phyloP scores from a whole-genome alignment of 2,329 filamentous ascomycete genomes.

The Arachnomyces sp. region DNA sequence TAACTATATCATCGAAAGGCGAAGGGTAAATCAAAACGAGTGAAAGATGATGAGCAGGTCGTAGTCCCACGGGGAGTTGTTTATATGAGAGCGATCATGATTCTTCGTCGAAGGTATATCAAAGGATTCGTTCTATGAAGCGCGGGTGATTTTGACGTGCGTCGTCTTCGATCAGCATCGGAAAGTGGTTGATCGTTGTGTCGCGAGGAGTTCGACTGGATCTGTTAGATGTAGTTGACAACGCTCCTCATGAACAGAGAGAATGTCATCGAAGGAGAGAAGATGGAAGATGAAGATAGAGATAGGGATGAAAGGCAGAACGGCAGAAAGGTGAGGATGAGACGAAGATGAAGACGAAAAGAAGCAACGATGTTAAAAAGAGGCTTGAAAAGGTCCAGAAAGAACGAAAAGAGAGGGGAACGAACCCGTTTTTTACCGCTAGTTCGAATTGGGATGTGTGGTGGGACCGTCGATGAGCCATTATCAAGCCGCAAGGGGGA shows the following conservation, averaged over 20 bases:
- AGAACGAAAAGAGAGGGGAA: background rate
- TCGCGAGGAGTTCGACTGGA: conserved; percentile 10
- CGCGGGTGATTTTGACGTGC: too few species aligned
- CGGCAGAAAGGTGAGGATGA: conserved; percentile 4
- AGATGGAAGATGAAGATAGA: conserved; percentile 15
- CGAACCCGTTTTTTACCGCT: too few species aligned
- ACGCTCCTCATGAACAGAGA: conserved; percentile 11
- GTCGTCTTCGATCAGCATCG: background rate
- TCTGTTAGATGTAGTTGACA: conserved; percentile 17
- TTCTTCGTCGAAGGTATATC: background rate
- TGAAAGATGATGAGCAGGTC: too few species aligned
- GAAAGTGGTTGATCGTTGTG: background rate
- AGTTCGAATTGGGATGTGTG: too few species aligned
- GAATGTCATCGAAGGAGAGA: conserved; percentile 11
- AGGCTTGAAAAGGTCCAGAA: background rate
- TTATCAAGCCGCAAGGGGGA: too few species aligned
- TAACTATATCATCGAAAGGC: conserved; percentile 13
- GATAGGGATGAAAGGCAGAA: conserved; percentile 5
- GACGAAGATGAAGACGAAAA: conserved; percentile 5
- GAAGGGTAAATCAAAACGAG: conserved; percentile 4
- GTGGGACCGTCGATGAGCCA: too few species aligned
- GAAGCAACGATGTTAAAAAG: background rate
- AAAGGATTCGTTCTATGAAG: background rate
- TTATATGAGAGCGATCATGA: too few species aligned
- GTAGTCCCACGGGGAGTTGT: too few species aligned